Evolutionary conservation across 2,329 filamentous ascomycete species (phyloP), one percentile per base, ranked within the genome.

Genomic region (Monilinia fructigena): DNA sequence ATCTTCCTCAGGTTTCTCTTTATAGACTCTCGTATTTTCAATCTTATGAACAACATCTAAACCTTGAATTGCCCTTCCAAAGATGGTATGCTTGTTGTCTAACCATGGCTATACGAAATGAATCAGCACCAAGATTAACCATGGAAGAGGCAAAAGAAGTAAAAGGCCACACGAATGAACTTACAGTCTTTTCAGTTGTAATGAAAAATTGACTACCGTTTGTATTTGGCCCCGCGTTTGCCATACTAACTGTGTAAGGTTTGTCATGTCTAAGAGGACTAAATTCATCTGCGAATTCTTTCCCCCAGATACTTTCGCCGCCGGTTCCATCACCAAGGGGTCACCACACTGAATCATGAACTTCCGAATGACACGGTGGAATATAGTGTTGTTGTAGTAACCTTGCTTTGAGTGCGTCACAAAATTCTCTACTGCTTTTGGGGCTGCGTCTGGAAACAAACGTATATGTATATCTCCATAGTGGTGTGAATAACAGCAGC

Each of bases 171-270:
- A 47, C 35, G 5, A 35, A 47, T 42, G 38, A 42, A 83, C 87
- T 80, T 81, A 90, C 88, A 71, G 95, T 93, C 80, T 96, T 96
- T 79, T 97, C 96, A 0, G 94, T 97, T 0, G 95, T 99, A 72
- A 99, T 97, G 75, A 99, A 99, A 77, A 99, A 99, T 77, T 99
- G 95, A 75, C 90, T 95, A 18, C 91, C 95, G 76, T 99, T 99
- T 47, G 93, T 97, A 74, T 94, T 93, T 0, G 93, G 92, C 0
- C 95, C 95, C 0, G 95, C 94, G 77, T 99, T 99, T 16, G 95
- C 95, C 95, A 99, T 99, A 76, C 91, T 96, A 67, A 98, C 83
- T 0, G 93, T 98, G 77, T 97, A 99, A 2, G 95, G 90, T 80
- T 95, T 96, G 80, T 99, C 95, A 75, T 99, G 95, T 77, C 90